Evolutionary conservation across 208 protist species (phyloP).

Genomic region (Phytomonas serpens): DNA sequence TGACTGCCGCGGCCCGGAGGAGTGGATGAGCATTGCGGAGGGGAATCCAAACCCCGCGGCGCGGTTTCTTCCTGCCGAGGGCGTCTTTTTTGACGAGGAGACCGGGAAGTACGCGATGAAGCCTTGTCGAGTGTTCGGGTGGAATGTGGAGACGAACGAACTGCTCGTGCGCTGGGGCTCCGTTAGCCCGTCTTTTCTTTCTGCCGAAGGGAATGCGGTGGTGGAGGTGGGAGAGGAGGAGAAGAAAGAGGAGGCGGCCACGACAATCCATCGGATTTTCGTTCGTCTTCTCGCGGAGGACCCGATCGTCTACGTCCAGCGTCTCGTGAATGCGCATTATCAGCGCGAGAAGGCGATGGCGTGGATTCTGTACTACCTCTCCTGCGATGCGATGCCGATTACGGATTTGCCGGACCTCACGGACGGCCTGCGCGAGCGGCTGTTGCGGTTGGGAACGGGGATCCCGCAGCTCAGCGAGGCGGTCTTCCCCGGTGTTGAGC

Average conservation of each 20-base stretch:
- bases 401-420: conserved; percentile 64
- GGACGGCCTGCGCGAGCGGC: conserved; percentile 38
- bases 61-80: conserved; percentile 80
- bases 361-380: conserved; percentile 89
- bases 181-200: neutral
- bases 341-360: conserved; percentile 81
- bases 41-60: conserved; percentile 20
- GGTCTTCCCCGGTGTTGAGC: conserved; percentile 65
- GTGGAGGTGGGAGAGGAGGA: neutral
- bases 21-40: conserved; percentile 88
- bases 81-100: conserved; percentile 33
- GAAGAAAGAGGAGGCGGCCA: conserved; percentile 13
- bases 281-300: conserved; percentile 87
- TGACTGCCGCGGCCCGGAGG: conserved; percentile 83
- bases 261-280: conserved; percentile 71
- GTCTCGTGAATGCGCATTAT: conserved; percentile 66
- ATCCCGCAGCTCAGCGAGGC: conserved; percentile 75
- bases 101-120: conserved; percentile 39
- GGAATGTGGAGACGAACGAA: conserved; percentile 63
- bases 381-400: conserved; percentile 90
- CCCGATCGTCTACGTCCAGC: conserved; percentile 82
- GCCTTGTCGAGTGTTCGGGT: conserved; percentile 81
- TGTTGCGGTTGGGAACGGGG: conserved; percentile 68
- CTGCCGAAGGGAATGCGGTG: neutral
- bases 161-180: conserved; percentile 69